A percentile compares a stretch with the other conserved stretches of the same genome.
Conservation (phyloP, 176 grass and related monocot genomes). For the Puccinellia tenuiflora region DNA sequence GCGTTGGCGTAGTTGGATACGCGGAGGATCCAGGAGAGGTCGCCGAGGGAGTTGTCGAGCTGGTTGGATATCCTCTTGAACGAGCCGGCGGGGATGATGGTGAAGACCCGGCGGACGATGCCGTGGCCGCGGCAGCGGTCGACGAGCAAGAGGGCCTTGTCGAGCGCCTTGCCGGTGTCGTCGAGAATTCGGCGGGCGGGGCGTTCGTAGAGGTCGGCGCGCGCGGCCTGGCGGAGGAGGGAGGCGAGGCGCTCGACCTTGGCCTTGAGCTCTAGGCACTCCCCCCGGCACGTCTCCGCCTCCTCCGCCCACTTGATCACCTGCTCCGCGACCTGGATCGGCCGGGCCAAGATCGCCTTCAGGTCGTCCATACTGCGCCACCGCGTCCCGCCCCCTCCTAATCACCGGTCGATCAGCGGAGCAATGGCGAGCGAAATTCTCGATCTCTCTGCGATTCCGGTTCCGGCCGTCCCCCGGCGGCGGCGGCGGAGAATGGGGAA, state of each 20-base stretch:
- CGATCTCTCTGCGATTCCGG: neutral
- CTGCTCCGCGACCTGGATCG: slow-evolving; percentile 93
- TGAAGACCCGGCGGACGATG: slow-evolving; percentile 43
- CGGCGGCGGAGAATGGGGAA: slow-evolving; percentile 13
- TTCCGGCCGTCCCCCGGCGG: slow-evolving; percentile 19
- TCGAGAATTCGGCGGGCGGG: slow-evolving; percentile 78
- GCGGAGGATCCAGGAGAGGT: slow-evolving; percentile 79
- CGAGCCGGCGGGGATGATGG: slow-evolving; percentile 59
- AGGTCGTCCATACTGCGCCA: slow-evolving; percentile 55
- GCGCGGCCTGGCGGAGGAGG: slow-evolving; percentile 83
- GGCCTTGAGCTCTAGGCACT: slow-evolving; percentile 71
- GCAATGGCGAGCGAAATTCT: neutral
- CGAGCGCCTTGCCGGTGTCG: slow-evolving; percentile 75
- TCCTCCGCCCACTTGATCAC: slow-evolving; percentile 83
- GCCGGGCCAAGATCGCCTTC: slow-evolving; percentile 68
- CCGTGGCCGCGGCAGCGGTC: slow-evolving; percentile 40
- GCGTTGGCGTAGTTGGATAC: slow-evolving; percentile 44
- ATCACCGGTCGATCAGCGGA: neutral
- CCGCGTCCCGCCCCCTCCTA: neutral
- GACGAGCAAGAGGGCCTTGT: slow-evolving; percentile 47
- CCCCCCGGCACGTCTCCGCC: slow-evolving; percentile 48
- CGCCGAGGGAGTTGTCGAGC: slow-evolving; percentile 75
- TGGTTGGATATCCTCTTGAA: slow-evolving; percentile 46
- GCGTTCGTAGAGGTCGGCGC: slow-evolving; percentile 86
- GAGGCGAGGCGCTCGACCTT: slow-evolving; percentile 67